phyloP scores from a whole-genome alignment of 805 yeast species.

The Blastobotrys attinorum region DNA sequence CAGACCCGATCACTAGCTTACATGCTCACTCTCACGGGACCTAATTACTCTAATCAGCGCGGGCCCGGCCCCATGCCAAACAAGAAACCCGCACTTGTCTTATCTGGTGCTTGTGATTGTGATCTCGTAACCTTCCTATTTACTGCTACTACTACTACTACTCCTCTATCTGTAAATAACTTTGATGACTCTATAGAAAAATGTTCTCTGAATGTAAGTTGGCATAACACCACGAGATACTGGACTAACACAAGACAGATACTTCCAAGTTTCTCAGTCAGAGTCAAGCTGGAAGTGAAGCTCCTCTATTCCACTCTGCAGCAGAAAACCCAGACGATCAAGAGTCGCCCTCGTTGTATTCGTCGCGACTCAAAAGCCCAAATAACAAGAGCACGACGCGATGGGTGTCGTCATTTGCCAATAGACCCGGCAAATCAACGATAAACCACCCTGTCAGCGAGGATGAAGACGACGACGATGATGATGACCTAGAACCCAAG shows the following conservation, averaged over 20 bases:
- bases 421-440: not conserved
- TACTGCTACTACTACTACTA: too few species aligned
- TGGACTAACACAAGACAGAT: conserved; percentile 14
- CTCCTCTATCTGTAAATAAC: too few species aligned
- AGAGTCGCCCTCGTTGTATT: conserved; percentile 6
- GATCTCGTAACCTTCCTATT: too few species aligned
- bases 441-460: not conserved
- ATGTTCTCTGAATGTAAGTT: conserved; percentile 24
- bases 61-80: too few species aligned
- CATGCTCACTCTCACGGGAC: too few species aligned
- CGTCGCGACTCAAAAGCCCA: not conserved
- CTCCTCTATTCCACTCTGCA: conserved; percentile 24
- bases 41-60: too few species aligned
- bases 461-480: conserved; percentile 11
- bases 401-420: conserved; percentile 6
- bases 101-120: too few species aligned
- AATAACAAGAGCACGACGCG: not conserved
- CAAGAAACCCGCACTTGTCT: too few species aligned
- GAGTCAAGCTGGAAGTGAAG: conserved; percentile 22
- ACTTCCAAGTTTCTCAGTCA: conserved; percentile 31
- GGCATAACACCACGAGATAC: too few species aligned
- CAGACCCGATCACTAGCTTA: too few species aligned
- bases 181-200: too few species aligned
- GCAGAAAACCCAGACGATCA: conserved; percentile 16
- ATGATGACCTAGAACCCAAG: conserved; percentile 5